Evolutionary conservation across 768 basidiomycete genomes (phyloP).

Genomic region (Boletus bicolor): DNA sequence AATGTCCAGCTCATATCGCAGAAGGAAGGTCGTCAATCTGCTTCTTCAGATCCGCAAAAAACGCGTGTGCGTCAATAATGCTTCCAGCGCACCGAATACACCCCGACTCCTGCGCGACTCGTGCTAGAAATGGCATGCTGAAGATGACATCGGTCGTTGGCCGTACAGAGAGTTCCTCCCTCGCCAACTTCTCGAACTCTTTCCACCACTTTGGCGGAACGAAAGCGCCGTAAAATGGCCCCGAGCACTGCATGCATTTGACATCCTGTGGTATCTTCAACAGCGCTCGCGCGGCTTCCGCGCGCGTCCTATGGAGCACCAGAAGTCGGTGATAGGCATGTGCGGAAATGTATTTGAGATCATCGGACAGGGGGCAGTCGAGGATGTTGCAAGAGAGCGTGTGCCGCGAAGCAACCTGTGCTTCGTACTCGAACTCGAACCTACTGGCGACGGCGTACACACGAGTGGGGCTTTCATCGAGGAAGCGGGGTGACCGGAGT

Average conservation of each 20-base stretch:
- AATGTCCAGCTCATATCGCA: conserved; percentile 34
- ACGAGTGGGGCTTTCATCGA: conserved; percentile 48
- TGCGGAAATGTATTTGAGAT: conserved; percentile 65
- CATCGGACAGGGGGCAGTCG: conserved; percentile 56
- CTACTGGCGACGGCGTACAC: conserved; percentile 72
- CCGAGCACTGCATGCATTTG: conserved; percentile 70
- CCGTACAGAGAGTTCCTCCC: conserved; percentile 51
- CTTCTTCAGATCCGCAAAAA: conserved; percentile 51
- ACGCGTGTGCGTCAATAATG: conserved; percentile 58
- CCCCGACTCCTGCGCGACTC: conserved; percentile 46
- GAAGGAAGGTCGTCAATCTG: conserved; percentile 53
- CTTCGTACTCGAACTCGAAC: conserved; percentile 62
- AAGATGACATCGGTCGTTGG: conserved; percentile 63
- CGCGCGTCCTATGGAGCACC: conserved; percentile 54
- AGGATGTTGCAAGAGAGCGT: conserved; percentile 54
- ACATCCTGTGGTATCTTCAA: conserved; percentile 46
- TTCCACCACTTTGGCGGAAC: conserved; percentile 67
- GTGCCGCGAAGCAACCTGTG: conserved; percentile 54
- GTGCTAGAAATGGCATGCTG: conserved; percentile 54
- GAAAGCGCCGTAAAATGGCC: conserved; percentile 42
- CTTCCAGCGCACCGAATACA: conserved; percentile 67
- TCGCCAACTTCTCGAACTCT: conserved; percentile 55
- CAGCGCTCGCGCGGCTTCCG: conserved; percentile 45
- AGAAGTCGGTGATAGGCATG: conserved; percentile 65
- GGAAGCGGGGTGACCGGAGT: conserved; percentile 50